These are phyloP conservation scores for Aspergillus cejpii DNA, from an alignment of 2,329 filamentous ascomycete genomes.

Conservation along the genomic window DNA sequence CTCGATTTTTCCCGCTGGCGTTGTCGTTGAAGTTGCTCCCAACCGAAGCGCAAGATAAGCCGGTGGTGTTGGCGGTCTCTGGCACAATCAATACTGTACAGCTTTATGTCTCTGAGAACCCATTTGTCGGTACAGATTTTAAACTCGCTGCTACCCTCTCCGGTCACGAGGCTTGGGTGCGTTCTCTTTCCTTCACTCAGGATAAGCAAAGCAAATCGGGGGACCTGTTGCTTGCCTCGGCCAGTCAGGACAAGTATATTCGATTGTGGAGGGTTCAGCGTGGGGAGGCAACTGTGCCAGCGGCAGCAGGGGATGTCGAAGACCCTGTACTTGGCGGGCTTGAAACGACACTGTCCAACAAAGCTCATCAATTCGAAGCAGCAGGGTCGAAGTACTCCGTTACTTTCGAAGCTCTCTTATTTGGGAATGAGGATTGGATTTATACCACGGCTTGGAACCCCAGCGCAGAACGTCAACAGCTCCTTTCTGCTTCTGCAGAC, in stretches of 20 bases:
- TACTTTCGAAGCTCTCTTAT: conserved; percentile 85
- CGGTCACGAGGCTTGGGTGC: conserved; percentile 92
- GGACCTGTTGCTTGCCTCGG: conserved; percentile 79
- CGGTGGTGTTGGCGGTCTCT: conserved; percentile 67
- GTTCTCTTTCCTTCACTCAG: conserved; percentile 70
- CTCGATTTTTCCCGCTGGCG: conserved; percentile 74
- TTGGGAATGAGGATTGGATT: conserved; percentile 98
- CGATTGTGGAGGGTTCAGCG: conserved; percentile 81
- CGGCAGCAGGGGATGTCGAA: conserved; percentile 32
- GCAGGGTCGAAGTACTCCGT: conserved; percentile 62
- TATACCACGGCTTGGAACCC: conserved; percentile 76
- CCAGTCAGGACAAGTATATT: conserved; percentile 96
- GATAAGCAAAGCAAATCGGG: conserved; percentile 51
- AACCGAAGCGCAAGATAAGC: conserved; percentile 40
- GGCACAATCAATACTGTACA: conserved; percentile 81
- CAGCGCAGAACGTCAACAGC: conserved; percentile 53
- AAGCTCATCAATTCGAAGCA: conserved; percentile 68
- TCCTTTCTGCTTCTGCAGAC: conserved; percentile 87
- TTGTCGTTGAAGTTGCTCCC: conserved; percentile 61
- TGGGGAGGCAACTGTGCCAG: conserved; percentile 57
- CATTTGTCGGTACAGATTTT: conserved; percentile 48
- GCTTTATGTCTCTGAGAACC: conserved; percentile 58
- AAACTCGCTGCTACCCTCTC: conserved; percentile 66
- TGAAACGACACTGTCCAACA: conserved; percentile 76
- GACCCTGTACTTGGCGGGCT: conserved; percentile 34